Base-by-base conservation (phyloP, 495 filamentous ascomycete genomes). In the Trichoderma reesei region DNA sequence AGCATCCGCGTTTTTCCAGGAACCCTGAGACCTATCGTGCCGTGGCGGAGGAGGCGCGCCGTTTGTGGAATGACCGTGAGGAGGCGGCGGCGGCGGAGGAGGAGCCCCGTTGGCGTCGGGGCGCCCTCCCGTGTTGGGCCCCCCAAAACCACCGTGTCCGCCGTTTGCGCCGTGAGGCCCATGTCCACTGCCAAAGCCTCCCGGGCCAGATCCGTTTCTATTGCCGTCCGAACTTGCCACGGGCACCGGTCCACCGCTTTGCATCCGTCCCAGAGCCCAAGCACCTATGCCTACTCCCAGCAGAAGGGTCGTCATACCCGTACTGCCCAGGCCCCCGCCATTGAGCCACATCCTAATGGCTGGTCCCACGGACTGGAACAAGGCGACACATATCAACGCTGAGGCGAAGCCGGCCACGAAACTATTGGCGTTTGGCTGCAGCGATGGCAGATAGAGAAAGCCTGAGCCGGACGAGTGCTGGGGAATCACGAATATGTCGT, bases 401-500 rank as follows among this genome's bases (percentile, higher is more conserved):
- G 82, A 85, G 41, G 83, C 86, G 54, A 90, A 88, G 18, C 94
- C 94, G 6, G 91, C 91, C 38, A 90, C 78, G 75, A 97, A 98
- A 73, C 90, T 95, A 75, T 97, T 97, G 67, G 86, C 80, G 68
- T 96, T 85, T 34, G 90, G 86, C 70, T 88, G 82, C 37, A 98
- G 73, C 0, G 90, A 96, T 0, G 94, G 94, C 31, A 98, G 85
- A 74, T 98, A 98, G 10, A 98, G 78, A 72, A 98, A 96, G 11
- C 94, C 94, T 0, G 85, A 83, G 65, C 94, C 94, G 13, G 92
- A 83, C 9, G 91, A 92, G 71, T 97, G 90, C n/a, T 90, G 90
- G 3, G 94, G 93, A 64, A 98, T 91, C 68, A 98, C 87, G 77
- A 97, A 97, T 75, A 97, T 95, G 75, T 98, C 93, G 78, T 95